Conservation (phyloP, 768 basidiomycete species). For the Phylloporus sp. region DNA sequence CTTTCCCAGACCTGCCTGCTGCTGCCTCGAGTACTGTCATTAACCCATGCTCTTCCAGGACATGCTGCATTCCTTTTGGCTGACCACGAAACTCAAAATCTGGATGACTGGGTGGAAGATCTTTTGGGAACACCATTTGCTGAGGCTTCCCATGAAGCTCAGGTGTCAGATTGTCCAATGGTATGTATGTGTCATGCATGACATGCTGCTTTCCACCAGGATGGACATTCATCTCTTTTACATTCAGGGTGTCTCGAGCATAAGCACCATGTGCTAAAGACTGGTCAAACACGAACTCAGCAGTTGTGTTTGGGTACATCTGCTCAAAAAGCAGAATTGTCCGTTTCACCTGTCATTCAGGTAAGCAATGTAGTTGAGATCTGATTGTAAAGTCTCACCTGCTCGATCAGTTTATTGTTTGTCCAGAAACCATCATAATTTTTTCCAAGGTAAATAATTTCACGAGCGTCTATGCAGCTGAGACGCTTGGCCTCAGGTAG, state of each 20-base stretch:
- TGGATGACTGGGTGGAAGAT: not conserved
- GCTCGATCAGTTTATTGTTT: constrained; percentile 16
- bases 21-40: not conserved
- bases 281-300: constrained; percentile 23
- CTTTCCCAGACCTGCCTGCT: not conserved
- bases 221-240: constrained; percentile 25
- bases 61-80: constrained; percentile 11
- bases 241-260: constrained; percentile 23
- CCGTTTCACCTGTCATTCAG: constrained; percentile 8
- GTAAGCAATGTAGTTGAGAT: not conserved
- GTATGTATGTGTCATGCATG: constrained; percentile 19
- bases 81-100: constrained; percentile 15
- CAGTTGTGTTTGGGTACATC: constrained; percentile 16
- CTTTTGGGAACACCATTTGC: constrained; percentile 29
- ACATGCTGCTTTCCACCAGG: constrained; percentile 19
- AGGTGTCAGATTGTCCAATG: constrained; percentile 11
- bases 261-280: constrained; percentile 25
- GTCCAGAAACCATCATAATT: constrained; percentile 23
- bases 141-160: constrained; percentile 19
- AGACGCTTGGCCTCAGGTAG: not conserved
- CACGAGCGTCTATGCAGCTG: not conserved
- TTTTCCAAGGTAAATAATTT: constrained; percentile 25
- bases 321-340: constrained; percentile 18
- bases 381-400: not conserved
- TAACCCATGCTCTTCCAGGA: constrained; percentile 24